Evolutionary conservation across 2,329 filamentous ascomycete species (phyloP).

Genomic region (Colletotrichum orbiculare): DNA sequence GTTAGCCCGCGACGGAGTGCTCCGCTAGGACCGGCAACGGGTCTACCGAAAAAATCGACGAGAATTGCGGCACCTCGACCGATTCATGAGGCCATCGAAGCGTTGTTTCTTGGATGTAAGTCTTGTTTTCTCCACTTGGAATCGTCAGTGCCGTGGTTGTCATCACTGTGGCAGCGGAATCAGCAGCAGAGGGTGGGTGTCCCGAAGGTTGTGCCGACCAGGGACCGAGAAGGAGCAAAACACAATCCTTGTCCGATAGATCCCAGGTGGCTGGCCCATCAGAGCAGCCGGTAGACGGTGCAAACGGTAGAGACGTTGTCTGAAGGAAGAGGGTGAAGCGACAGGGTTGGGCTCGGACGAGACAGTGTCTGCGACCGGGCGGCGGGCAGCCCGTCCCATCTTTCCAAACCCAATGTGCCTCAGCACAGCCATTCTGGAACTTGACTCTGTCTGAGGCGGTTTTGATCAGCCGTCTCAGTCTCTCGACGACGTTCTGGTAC

Average conservation of each 20-base stretch:
- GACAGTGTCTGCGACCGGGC: conserved; percentile 30
- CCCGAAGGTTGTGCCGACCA: conserved; percentile 7
- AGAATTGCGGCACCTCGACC: neutral
- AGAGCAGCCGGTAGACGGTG: neutral
- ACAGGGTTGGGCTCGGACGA: conserved; percentile 25
- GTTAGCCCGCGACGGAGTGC: neutral
- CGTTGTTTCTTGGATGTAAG: neutral
- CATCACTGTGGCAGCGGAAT: conserved; percentile 7
- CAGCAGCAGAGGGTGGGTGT: conserved; percentile 6
- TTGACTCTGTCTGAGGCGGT: conserved; percentile 33
- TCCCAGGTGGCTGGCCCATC: conserved; percentile 18
- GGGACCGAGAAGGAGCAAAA: conserved; percentile 7
- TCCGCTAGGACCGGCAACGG: conserved; percentile 10
- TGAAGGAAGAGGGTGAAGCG: neutral
- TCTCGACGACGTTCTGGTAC: conserved; percentile 16
- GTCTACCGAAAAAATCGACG: neutral
- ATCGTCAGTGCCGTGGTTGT: conserved; percentile 8
- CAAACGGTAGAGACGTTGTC: conserved; percentile 9
- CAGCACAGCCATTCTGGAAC: conserved; percentile 41
- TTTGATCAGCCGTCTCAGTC: conserved; percentile 43
- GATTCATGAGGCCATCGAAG: neutral
- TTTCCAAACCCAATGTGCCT: conserved; percentile 45
- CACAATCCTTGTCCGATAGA: conserved; percentile 27
- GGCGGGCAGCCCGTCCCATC: conserved; percentile 30
- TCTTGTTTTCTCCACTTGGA: conserved; percentile 7